Percentiles rank a stretch among this genome's conserved stretches.
Conservation (phyloP, 371 early-diverging fungal genomes). For the Entomophthora muscae region DNA sequence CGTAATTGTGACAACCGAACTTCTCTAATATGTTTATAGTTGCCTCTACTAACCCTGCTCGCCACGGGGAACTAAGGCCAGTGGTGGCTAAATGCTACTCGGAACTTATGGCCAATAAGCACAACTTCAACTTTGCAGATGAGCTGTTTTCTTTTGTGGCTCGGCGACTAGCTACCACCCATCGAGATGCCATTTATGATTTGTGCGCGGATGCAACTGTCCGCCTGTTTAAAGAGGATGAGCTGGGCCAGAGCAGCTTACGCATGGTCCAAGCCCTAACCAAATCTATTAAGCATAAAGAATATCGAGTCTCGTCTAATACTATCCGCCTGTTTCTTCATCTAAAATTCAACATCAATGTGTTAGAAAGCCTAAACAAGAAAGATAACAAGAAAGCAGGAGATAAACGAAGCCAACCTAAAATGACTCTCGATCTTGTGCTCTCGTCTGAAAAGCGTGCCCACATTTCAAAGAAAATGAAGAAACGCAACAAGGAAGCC, state of each 20-base stretch:
- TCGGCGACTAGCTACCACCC: background rate
- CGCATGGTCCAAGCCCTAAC: slow-evolving; percentile 70
- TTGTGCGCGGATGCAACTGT: slow-evolving; percentile 56
- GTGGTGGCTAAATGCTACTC: background rate
- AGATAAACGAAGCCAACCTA: slow-evolving; percentile 6
- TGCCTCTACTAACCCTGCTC: background rate
- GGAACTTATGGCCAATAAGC: background rate
- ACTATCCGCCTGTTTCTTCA: slow-evolving; percentile 11
- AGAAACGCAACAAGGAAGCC: slow-evolving; percentile 50
- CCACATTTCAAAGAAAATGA: slow-evolving; percentile 52
- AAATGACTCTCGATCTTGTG: background rate
- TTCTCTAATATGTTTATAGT: background rate
- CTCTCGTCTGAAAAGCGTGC: slow-evolving; percentile 21
- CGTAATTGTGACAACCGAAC: no score
- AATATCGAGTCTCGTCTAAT: slow-evolving; percentile 50
- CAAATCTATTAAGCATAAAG: slow-evolving; percentile 61
- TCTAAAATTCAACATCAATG: background rate
- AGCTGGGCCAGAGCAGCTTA: slow-evolving; percentile 63
- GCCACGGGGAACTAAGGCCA: background rate
- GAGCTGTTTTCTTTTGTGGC: slow-evolving; percentile 1
- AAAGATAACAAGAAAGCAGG: slow-evolving; percentile 19
- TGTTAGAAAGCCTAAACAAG: background rate
- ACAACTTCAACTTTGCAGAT: slow-evolving; percentile 1
- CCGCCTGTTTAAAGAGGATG: slow-evolving; percentile 63
- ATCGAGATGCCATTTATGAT: slow-evolving; percentile 16